These are phyloP conservation scores for Calonectria honghensis DNA, from an alignment of 2,329 filamentous ascomycete species.

Conservation along the genomic window DNA sequence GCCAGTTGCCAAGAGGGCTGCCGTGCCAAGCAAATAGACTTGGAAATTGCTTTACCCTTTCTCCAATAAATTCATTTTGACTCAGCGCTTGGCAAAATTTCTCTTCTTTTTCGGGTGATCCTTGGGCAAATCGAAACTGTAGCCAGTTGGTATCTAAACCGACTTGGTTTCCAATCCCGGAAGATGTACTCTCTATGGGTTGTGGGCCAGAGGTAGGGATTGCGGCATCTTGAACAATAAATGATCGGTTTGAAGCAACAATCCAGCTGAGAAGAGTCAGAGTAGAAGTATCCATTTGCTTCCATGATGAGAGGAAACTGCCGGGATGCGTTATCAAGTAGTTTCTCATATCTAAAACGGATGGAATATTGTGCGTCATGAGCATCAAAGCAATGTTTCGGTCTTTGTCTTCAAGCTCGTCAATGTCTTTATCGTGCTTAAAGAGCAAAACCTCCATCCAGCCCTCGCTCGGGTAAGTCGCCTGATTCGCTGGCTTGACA, in stretches of 20 bases:
- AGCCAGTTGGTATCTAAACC: slow-evolving; percentile 79
- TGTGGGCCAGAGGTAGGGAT: slow-evolving; percentile 46
- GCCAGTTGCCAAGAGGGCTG: slow-evolving; percentile 86
- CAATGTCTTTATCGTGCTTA: slow-evolving; percentile 51
- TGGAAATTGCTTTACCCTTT: slow-evolving; percentile 68
- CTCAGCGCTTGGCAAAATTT: slow-evolving; percentile 80
- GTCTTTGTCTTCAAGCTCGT: slow-evolving; percentile 39
- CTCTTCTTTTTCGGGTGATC: slow-evolving; percentile 89
- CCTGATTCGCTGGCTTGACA: slow-evolving; percentile 23
- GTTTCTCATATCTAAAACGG: slow-evolving; percentile 74
- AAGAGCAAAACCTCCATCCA: slow-evolving; percentile 51
- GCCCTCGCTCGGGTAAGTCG: slow-evolving; percentile 15
- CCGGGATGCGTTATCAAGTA: slow-evolving; percentile 66
- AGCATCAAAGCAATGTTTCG: slow-evolving; percentile 61
- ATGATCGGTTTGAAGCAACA: slow-evolving; percentile 91
- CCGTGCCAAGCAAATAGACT: slow-evolving; percentile 94
- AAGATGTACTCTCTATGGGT: not conserved
- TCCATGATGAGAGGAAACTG: slow-evolving; percentile 64
- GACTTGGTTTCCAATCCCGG: slow-evolving; percentile 65
- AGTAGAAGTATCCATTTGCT: slow-evolving; percentile 78
- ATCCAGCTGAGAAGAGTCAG: slow-evolving; percentile 88
- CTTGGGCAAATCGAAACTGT: slow-evolving; percentile 92
- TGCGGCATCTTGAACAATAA: slow-evolving; percentile 83
- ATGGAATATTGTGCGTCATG: slow-evolving; percentile 76
- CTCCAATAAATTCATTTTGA: slow-evolving; percentile 56